phyloP scores from a whole-genome alignment of 306 rosid species.

The Lagenaria siceraria region DNA sequence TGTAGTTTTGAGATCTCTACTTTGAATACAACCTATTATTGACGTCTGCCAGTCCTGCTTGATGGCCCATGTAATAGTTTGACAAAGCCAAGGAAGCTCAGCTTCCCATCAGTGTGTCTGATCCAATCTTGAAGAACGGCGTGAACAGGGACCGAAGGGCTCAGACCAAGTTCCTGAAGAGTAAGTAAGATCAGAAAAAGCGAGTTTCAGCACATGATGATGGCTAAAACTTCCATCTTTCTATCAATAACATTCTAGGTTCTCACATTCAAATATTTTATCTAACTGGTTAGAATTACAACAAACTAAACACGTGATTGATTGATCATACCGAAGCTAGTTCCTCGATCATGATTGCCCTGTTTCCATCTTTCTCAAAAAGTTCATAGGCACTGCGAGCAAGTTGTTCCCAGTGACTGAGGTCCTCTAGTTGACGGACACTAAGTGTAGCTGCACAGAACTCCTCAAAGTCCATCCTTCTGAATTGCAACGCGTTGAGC shows the following conservation, averaged over 20 bases:
- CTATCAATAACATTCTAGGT: background rate
- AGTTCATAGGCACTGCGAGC: conserved; percentile 72
- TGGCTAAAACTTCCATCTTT: background rate
- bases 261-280: background rate
- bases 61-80: conserved; percentile 78
- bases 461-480: conserved; percentile 90
- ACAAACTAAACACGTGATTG: background rate
- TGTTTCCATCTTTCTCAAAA: conserved; percentile 76
- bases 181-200: background rate
- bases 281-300: background rate
- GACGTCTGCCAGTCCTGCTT: conserved; percentile 17
- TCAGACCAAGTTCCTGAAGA: conserved; percentile 79
- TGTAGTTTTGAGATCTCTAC: background rate
- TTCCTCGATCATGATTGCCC: conserved; percentile 78
- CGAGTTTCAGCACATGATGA: background rate
- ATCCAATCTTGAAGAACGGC: conserved; percentile 94
- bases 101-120: conserved; percentile 81
- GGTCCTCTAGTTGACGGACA: conserved; percentile 80
- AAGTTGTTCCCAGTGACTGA: conserved; percentile 79
- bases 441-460: conserved; percentile 74
- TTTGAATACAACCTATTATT: background rate
- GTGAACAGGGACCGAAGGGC: conserved; percentile 86
- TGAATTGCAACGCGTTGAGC: conserved; percentile 75
- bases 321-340: conserved; percentile 74
- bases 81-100: conserved; percentile 88